Evolutionary conservation across 768 basidiomycete genomes (phyloP), one percentile per base, ranked within the genome.

Genomic region (Pilatotrama ljubarskyi): DNA sequence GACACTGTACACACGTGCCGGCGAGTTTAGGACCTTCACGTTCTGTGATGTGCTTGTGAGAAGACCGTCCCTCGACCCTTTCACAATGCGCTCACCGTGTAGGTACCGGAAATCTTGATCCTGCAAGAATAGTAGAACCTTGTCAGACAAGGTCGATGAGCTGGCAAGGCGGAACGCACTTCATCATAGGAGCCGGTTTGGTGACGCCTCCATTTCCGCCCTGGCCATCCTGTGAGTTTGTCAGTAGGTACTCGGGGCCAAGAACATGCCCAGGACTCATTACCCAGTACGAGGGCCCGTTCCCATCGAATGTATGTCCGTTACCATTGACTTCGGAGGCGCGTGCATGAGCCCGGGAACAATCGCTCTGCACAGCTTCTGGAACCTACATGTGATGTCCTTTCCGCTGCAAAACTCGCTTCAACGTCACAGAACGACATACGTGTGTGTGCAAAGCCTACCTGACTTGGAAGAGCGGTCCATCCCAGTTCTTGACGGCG

Each of bases 391-490:
- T 11, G 74, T 81, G 53, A 85, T 77, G 32, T 72, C 66, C 4
- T 72, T 68, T 7, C 84, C 84, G 47, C 84, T 84, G 57, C 6
- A 38, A 41, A 42, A 4, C 14, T n/a, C n/a, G n/a, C 17, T n/a
- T 50, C 58, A 49, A 22, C n/a, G 26, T 44, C 40, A 20, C 37
- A 38, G 29, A 41, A 44, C 42, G 51, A 36, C 15, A 35, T 9
- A 40, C 47, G 46, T 61, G 32, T 1, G 1, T 14, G 50, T 36
- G 42, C 26, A 25, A 52, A 26, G 67, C 72, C 42, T 61, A 84
- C 83, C 64, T 79, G 65, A 86, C 67, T 32, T 75, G 69, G 68
- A 86, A 84, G 40, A 86, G 72, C 13, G 82, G 84, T 13, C 84
- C 85, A 0, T 66, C 72, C 84, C 84, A 85, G 40, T 66, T 78